phyloP scores from a whole-genome alignment of 352 stramenopile genomes.

The Stramenopiles sp. region DNA sequence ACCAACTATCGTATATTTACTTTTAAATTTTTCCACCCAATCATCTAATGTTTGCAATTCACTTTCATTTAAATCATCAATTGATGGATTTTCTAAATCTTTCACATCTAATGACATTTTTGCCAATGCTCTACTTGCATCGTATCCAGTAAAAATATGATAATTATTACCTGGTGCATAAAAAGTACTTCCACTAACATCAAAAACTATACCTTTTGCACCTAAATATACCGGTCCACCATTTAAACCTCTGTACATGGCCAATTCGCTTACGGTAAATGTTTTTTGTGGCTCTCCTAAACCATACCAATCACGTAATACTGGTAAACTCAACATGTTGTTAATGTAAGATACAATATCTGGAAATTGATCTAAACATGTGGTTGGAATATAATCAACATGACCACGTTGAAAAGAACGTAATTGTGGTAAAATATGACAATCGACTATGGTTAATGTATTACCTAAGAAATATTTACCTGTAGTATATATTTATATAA shows the following conservation, averaged over 20 bases:
- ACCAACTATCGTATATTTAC: neutral
- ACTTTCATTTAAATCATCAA: neutral
- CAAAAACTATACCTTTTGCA: neutral
- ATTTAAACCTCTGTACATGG: neutral
- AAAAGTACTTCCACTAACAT: neutral
- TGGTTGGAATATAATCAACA: constrained; percentile 27
- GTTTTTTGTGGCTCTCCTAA: neutral
- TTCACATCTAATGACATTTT: neutral
- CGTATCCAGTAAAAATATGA: neutral
- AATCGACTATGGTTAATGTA: constrained; percentile 33
- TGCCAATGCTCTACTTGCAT: neutral
- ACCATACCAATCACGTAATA: constrained; percentile 23
- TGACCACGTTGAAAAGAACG: constrained; percentile 24
- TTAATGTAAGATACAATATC: constrained; percentile 27
- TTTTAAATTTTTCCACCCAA: neutral
- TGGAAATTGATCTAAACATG: constrained; percentile 23
- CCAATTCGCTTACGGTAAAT: neutral
- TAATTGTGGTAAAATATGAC: constrained; percentile 20
- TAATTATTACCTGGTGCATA: neutral
- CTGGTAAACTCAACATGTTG: constrained; percentile 21
- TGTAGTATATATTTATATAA: no score
- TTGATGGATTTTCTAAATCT: neutral
- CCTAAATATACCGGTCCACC: neutral
- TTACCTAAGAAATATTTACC: constrained; percentile 19
- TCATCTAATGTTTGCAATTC: neutral